Evolutionary conservation across 1,284 basidiomycete species (phyloP).

Genomic region (Phylloboletellus chloephorus): DNA sequence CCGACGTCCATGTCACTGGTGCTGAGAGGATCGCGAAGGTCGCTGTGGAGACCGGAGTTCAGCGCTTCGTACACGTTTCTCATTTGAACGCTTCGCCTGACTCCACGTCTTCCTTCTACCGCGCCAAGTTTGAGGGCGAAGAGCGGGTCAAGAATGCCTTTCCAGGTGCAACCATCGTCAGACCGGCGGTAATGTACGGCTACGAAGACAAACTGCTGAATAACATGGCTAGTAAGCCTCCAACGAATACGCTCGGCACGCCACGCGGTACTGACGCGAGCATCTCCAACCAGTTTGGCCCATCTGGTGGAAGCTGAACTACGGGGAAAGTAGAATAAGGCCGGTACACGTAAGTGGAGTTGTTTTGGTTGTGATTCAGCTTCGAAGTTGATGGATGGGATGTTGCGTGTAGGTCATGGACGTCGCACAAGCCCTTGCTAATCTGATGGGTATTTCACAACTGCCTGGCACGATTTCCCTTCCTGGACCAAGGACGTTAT

Average conservation of each 20-base stretch:
- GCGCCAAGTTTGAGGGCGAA: conserved; percentile 89
- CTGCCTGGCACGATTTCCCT: conserved; percentile 72
- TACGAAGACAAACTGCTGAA: conserved; percentile 94
- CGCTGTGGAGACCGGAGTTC: conserved; percentile 72
- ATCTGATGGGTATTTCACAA: conserved; percentile 64
- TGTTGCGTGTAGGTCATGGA: conserved; percentile 67
- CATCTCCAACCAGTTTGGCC: conserved; percentile 62
- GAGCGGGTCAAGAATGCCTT: conserved; percentile 82
- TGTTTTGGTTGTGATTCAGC: neutral
- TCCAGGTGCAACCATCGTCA: conserved; percentile 84
- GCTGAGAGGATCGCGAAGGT: conserved; percentile 80
- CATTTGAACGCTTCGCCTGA: conserved; percentile 86
- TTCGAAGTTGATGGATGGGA: conserved; percentile 19
- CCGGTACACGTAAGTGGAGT: conserved; percentile 78
- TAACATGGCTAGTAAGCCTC: conserved; percentile 78
- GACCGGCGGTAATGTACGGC: conserved; percentile 85
- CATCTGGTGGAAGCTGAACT: conserved; percentile 93
- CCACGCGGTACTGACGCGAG: conserved; percentile 18
- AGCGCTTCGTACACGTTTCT: conserved; percentile 90
- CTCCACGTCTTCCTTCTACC: conserved; percentile 83
- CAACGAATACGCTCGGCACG: conserved; percentile 5
- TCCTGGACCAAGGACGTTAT: conserved; percentile 86
- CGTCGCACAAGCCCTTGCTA: conserved; percentile 86
- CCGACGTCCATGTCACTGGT: conserved; percentile 75
- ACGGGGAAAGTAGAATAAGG: conserved; percentile 79